A percentile compares a stretch with the other conserved stretches of the same genome.
Evolutionary conservation across 306 rosid genomes (phyloP).

Genomic region (Abrus precatorius): DNA sequence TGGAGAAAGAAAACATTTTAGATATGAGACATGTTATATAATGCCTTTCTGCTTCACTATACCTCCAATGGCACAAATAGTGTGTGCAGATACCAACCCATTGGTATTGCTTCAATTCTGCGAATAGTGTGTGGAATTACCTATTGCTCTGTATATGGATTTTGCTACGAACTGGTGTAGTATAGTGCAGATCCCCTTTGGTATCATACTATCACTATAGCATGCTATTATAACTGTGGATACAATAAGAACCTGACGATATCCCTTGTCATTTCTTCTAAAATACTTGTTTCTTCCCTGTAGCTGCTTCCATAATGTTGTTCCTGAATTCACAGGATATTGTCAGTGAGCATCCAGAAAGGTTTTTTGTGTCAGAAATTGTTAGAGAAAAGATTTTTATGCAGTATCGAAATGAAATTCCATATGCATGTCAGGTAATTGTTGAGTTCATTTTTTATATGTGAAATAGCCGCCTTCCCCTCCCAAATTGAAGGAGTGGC

Average conservation of each 20-base stretch:
- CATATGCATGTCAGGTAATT: slow-evolving; percentile 92
- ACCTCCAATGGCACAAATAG: not conserved
- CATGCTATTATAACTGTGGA: slow-evolving; percentile 11
- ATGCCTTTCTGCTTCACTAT: not conserved
- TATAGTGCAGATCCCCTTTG: not conserved
- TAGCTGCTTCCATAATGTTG: slow-evolving; percentile 39
- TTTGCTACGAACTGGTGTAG: not conserved
- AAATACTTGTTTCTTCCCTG: slow-evolving; percentile 36
- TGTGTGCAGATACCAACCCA: not conserved
- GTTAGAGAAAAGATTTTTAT: slow-evolving; percentile 94
- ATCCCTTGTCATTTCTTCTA: slow-evolving; percentile 12
- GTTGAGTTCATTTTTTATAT: slow-evolving; percentile 29
- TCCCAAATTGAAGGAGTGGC: slow-evolving; percentile 22
- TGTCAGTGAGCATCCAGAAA: slow-evolving; percentile 95
- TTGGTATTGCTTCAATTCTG: not conserved
- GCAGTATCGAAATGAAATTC: slow-evolving; percentile 95
- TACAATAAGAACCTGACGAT: slow-evolving; percentile 26
- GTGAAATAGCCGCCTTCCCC: slow-evolving; percentile 31
- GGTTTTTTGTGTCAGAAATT: slow-evolving; percentile 92
- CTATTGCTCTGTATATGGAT: not conserved
- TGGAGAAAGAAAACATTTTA: slow-evolving; percentile 14
- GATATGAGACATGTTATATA: not conserved
- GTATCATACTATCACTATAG: not conserved
- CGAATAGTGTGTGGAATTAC: not conserved
- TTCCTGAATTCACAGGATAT: slow-evolving; percentile 75